Base-by-base conservation (phyloP, 768 basidiomycete species). In the Tricholoma bakamatsutake region DNA sequence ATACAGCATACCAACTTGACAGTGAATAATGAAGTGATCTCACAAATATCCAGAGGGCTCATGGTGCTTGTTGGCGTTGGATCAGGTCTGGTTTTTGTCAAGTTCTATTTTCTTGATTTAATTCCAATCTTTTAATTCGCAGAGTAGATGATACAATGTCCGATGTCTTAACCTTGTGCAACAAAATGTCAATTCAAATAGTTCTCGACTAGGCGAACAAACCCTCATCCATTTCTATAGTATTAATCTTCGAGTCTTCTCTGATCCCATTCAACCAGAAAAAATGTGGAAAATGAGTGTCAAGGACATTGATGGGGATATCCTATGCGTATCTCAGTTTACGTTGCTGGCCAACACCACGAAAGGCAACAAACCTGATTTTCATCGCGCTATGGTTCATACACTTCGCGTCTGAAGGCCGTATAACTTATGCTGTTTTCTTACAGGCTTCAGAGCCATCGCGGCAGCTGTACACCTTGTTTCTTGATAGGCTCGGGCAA, bases 321-420 rank as follows among this genome's bases (percentile, higher is more conserved):
- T 99, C 11, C 81, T 98, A 4, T 98, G 95, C 63, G 93, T 95
- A 13, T 94, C 94, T 1, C 96, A 98, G 62, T 96, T 97, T 68
- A 94, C 95, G 1, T 78, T 99, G 27, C 70, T 95, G 66, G 90
- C 93, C 21, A 87, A 88, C 57, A 93, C 92, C 15, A 76, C 79
- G 52, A 97, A 97, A 69, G 93, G 93, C 27, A 89, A 78, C 66
- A 93, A 94, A 65, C 90, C 90, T 12, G 93, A 97, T 69, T 98
- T 98, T 62, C 94, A 95, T 70, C 81, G 80, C 17, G 90, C 94
- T 5, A 97, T 97, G 93, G 93, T 93, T 54, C 17, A 81, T 50
- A 9, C 31, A 35, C 47, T 27, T 42, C 52, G 37, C 45, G 57
- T 13, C 11, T 58, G 31, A 21, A 33, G 37, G 3, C 37, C n/a